A percentile compares a stretch with the other conserved stretches of the same genome.
These are phyloP conservation scores for Picea abies DNA, from an alignment of 83 land plant genomes.

Conservation along the genomic window DNA sequence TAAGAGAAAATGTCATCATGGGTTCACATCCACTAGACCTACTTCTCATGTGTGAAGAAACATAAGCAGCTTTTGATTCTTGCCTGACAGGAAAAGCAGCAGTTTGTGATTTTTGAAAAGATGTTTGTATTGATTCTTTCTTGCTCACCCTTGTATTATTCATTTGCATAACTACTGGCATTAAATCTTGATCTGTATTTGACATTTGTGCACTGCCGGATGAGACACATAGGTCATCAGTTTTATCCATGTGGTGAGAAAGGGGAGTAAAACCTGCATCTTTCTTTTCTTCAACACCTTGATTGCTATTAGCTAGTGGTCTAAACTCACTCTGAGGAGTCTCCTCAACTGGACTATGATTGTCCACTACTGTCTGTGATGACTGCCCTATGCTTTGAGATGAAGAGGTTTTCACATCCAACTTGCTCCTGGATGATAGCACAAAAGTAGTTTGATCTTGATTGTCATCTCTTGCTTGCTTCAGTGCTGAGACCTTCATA, in stretches of 20 bases:
- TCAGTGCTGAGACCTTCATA: background rate
- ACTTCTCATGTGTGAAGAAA: conserved; percentile 8
- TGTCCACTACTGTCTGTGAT: conserved; percentile 4
- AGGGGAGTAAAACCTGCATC: background rate
- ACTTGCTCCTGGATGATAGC: conserved; percentile 19
- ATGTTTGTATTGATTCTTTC: conserved; percentile 5
- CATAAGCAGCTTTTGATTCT: background rate
- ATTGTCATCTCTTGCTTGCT: background rate
- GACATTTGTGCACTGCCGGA: background rate
- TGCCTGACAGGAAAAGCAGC: background rate
- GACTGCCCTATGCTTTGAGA: background rate
- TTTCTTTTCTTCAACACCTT: background rate
- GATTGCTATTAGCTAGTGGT: background rate
- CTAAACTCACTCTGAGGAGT: conserved; percentile 10
- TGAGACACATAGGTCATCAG: background rate
- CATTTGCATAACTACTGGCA: conserved; percentile 1
- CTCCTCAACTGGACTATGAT: background rate
- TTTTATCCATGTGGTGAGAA: background rate
- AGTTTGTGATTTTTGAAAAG: background rate
- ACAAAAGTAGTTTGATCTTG: conserved; percentile 3
- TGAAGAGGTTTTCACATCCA: background rate
- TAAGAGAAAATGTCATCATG: background rate
- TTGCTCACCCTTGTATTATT: background rate
- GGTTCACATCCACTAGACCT: conserved; percentile 8
- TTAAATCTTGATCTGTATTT: conserved; percentile 5